phyloP scores from a whole-genome alignment of 148 eudicot species.

The Heliamphora exappendiculata region DNA sequence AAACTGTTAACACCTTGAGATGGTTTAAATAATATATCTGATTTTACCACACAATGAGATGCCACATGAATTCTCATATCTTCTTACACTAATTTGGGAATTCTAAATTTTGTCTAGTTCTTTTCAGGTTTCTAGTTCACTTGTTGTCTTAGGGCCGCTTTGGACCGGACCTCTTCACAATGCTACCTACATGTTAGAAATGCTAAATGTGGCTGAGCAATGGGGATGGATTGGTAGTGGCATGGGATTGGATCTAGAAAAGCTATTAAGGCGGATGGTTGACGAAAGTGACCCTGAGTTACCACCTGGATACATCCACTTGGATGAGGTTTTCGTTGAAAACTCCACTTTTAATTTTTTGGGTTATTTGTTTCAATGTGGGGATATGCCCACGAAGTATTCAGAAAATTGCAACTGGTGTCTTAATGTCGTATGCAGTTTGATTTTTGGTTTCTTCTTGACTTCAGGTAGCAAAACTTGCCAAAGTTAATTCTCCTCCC shows the following conservation, averaged over 20 bases:
- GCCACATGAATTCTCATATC: background rate
- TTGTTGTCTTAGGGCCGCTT: constrained; percentile 76
- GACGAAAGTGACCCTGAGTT: constrained; percentile 80
- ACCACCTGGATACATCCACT: constrained; percentile 65
- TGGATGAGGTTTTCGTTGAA: constrained; percentile 54
- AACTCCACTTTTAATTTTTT: background rate
- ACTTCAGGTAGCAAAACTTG: constrained; percentile 78
- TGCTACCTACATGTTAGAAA: constrained; percentile 48
- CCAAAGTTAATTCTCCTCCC: constrained; percentile 76
- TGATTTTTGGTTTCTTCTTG: background rate
- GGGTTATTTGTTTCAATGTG: background rate
- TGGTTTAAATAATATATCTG: background rate
- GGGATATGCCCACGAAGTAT: background rate
- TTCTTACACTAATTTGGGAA: background rate
- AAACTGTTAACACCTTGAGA: background rate
- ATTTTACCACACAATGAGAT: background rate
- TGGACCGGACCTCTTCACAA: constrained; percentile 95
- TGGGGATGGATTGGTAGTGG: constrained; percentile 80
- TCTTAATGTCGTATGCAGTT: background rate
- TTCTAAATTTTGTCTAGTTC: constrained; percentile 10
- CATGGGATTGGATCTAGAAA: constrained; percentile 52
- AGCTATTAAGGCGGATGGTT: constrained; percentile 65
- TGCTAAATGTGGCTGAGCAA: constrained; percentile 58
- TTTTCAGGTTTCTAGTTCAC: constrained; percentile 50
- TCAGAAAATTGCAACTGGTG: background rate